Evolutionary conservation across 2,329 filamentous ascomycete genomes (phyloP).

Genomic region (Xenoacremonium recifei): DNA sequence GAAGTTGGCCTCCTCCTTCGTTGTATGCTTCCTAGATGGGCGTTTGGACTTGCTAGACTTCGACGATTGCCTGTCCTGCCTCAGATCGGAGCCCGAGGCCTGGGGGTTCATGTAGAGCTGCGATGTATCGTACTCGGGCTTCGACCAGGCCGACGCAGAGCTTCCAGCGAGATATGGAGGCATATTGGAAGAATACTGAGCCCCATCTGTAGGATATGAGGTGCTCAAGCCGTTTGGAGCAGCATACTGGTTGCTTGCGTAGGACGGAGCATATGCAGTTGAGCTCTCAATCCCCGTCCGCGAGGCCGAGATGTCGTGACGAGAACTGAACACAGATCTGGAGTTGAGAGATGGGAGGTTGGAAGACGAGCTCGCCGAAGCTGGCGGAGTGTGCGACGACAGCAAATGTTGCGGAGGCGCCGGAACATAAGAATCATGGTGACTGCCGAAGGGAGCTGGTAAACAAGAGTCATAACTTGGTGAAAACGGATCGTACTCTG

Average conservation of each 20-base stretch:
- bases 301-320: constrained; percentile 18
- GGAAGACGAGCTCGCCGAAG: constrained; percentile 15
- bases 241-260: constrained; percentile 21
- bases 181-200: constrained; percentile 17
- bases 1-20: constrained; percentile 68
- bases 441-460: constrained; percentile 39
- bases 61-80: constrained; percentile 18
- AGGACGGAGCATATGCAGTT: constrained; percentile 16
- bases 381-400: constrained; percentile 15
- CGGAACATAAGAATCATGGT: constrained; percentile 46
- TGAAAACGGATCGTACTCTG: constrained; percentile 52
- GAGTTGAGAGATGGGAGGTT: constrained; percentile 14
- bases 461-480: constrained; percentile 44
- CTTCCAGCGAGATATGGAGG: constrained; percentile 14
- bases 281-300: constrained; percentile 20
- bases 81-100: constrained; percentile 17
- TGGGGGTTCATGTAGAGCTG: constrained; percentile 20
- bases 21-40: constrained; percentile 53
- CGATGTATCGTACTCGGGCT: constrained; percentile 24
- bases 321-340: constrained; percentile 21
- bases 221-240: constrained; percentile 14
- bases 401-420: constrained; percentile 31
- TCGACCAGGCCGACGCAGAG: constrained; percentile 18
- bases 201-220: constrained; percentile 19
- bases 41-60: constrained; percentile 29